Base-by-base conservation (phyloP, 2,329 filamentous ascomycete species). In the Pseudocercospora fuligena region DNA sequence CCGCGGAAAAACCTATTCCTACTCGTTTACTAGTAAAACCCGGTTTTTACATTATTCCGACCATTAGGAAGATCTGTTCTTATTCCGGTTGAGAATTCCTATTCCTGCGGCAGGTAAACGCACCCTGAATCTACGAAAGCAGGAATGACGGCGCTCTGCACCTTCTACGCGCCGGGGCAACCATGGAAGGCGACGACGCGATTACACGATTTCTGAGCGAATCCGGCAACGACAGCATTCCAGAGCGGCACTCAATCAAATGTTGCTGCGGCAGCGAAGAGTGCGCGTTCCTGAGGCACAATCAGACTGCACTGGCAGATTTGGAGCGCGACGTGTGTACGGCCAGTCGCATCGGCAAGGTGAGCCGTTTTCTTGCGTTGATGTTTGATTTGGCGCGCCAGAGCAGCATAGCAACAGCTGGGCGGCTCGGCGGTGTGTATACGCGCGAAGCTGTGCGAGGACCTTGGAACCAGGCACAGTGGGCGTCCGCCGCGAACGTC, bases 341-440 rank as follows among this genome's bases (percentile, higher is more conserved):
- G 61, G 95, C 95, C 47, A 95, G 93, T 58, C 87, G 91, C 77
- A 86, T 97, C 74, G 95, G 95, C 71, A 92, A 97, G 91, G 94
- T 97, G 90, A 58, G 56, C 56, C 78, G 92, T 88, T 71, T 69
- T 60, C 53, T 25, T 78, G 92, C 88, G 70, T 63, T 56, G 60
- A 60, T 49, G 49, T 54, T 56, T 60, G 33, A 61, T 54, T 49
- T 60, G 56, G 54, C 54, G 62, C 51, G 53, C 64, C 43, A 47
- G 36, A 49, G 57, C 33, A 40, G 57, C 57, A 53, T n/a, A 56
- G 54, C 43, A 62, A 53, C 43, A 21, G 59, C 49, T 46, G 49
- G 49, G 31, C 31, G 19, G 46, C 60, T 53, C 31, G 51, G 59
- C 63, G 53, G 63, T 57, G 19, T 49, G 23, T 31, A 29, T 53